phyloP scores from a whole-genome alignment of 2,329 filamentous ascomycete species.

The Colletotrichum zoysiae region DNA sequence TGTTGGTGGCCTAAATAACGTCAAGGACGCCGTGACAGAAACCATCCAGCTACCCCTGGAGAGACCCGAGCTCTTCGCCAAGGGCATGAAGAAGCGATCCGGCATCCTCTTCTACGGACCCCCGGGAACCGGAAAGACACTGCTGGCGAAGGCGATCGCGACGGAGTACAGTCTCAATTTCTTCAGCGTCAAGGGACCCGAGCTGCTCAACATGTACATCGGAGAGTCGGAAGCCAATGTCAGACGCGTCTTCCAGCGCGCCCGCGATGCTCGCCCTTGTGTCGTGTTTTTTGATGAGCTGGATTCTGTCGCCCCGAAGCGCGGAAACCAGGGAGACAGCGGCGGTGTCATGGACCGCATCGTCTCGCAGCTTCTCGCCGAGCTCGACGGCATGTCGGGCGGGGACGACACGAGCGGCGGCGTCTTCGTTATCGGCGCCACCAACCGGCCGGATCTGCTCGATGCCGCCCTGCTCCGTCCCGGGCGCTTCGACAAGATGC shows the following conservation, averaged over 20 bases:
- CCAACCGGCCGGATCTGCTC: conserved; percentile 92
- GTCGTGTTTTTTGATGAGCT: conserved; percentile 95
- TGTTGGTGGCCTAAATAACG: conserved; percentile 90
- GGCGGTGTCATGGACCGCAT: conserved; percentile 99
- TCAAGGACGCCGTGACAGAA: conserved; percentile 97
- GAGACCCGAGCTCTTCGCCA: conserved; percentile 92
- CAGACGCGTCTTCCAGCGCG: conserved; percentile 87
- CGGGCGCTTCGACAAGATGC: conserved; percentile 97
- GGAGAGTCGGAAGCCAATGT: conserved; percentile 95
- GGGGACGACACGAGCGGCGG: conserved; percentile 84
- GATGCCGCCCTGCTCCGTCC: conserved; percentile 91
- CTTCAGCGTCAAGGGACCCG: conserved; percentile 92
- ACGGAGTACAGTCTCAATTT: conserved; percentile 96
- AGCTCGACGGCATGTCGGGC: conserved; percentile 97
- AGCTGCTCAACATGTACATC: conserved; percentile 96
- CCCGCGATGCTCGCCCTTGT: conserved; percentile 86
- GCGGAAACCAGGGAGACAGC: conserved; percentile 96
- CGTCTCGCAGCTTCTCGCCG: conserved; percentile 92
- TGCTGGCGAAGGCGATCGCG: conserved; percentile 93
- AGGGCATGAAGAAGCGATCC: conserved; percentile 97
- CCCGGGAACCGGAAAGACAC: conserved; percentile 90
- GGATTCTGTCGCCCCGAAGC: conserved; percentile 93
- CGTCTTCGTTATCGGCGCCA: conserved; percentile 97
- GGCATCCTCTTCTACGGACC: conserved; percentile 91
- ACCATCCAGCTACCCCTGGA: conserved; percentile 95